phyloP scores from a whole-genome alignment of 1,284 basidiomycete genomes.

The Porogramme epimiltina region DNA sequence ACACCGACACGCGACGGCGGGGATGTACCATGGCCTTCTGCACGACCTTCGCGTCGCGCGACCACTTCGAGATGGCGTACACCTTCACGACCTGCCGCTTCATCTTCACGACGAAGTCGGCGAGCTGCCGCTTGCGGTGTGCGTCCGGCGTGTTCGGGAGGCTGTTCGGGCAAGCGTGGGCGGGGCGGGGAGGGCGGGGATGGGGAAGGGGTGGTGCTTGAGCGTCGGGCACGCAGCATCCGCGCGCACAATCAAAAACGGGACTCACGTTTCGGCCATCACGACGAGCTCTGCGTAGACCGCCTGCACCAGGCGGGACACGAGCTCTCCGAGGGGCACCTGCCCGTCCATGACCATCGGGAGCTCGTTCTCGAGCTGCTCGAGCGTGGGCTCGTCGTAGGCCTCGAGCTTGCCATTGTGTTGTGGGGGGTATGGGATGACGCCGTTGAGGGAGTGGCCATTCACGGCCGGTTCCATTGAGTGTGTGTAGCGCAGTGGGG shows the following conservation, averaged over 20 bases:
- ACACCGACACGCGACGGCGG: not conserved
- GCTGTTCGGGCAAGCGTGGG: slow-evolving; percentile 26
- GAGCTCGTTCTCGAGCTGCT: slow-evolving; percentile 74
- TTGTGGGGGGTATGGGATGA: slow-evolving; percentile 4
- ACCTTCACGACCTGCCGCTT: slow-evolving; percentile 91
- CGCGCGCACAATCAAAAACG: too few relatives aligned
- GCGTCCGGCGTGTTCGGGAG: slow-evolving; percentile 83
- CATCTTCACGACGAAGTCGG: slow-evolving; percentile 85
- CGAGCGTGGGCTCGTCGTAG: slow-evolving; percentile 45
- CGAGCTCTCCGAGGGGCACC: slow-evolving; percentile 71
- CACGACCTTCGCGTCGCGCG: slow-evolving; percentile 75
- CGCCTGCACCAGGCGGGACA: slow-evolving; percentile 76
- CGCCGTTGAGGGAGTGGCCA: slow-evolving; percentile 18
- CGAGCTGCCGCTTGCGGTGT: slow-evolving; percentile 80
- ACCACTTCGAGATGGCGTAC: slow-evolving; percentile 84
- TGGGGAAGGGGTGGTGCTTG: not conserved
- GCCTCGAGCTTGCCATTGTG: slow-evolving; percentile 30
- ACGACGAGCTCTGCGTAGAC: slow-evolving; percentile 85
- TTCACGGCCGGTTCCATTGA: slow-evolving; percentile 22
- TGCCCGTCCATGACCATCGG: slow-evolving; percentile 78
- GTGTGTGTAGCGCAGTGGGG: not conserved
- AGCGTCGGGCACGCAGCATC: too few relatives aligned
- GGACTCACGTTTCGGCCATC: slow-evolving; percentile 84
- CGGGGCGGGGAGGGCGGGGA: not conserved
- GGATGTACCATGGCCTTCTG: slow-evolving; percentile 79